Evolutionary conservation across 305 asterid species (phyloP), one percentile per base, ranked within the genome.

Genomic region (Rubia peregrina): DNA sequence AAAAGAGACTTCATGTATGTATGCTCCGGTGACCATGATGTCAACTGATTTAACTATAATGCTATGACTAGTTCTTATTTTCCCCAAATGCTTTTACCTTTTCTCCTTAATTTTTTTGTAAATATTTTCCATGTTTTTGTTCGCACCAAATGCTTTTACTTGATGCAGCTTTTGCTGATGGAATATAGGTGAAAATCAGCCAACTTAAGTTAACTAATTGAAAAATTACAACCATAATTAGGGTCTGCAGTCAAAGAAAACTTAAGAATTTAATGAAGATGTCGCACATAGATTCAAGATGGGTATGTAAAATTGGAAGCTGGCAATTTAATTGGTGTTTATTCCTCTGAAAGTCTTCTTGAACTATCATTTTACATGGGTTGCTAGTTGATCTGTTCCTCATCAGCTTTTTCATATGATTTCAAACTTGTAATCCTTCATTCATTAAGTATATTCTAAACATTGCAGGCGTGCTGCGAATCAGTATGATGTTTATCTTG

Each of bases 401-500:
- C 41, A 22, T n/a, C 40, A 22, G 30, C 5, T 26, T 43, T 49
- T 26, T 26, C n/a, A 9, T 57, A 38, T 22, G 64, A 9, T 48
- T 61, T 59, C 14, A 61, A 21, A 43, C 41, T 62, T 44, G n/a
- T 51, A 51, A 17, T 75, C 53, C 67, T n/a, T n/a, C n/a, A n/a
- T 48, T 22, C 64, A 30, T 44, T 42, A 49, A 60, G 51, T 66
- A 38, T 55, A 40, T 21, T 36, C 79, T 79, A 78, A 77, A 24
- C 69, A 76, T 56, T 79, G 81, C 81, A 91, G 95, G 87, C 77
- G 75, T 76, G 76, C 87, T 66, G 42, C 84, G 75, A 79, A 85
- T 77, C 83, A 85, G 74, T 80, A 78, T 68, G 91, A 80, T 77
- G 82, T 81, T 70, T 73, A 91, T 82, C 78, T 72, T 80, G 90